Evolutionary conservation across 2,329 filamentous ascomycete genomes (phyloP).

Genomic region (Phialophora expanda): DNA sequence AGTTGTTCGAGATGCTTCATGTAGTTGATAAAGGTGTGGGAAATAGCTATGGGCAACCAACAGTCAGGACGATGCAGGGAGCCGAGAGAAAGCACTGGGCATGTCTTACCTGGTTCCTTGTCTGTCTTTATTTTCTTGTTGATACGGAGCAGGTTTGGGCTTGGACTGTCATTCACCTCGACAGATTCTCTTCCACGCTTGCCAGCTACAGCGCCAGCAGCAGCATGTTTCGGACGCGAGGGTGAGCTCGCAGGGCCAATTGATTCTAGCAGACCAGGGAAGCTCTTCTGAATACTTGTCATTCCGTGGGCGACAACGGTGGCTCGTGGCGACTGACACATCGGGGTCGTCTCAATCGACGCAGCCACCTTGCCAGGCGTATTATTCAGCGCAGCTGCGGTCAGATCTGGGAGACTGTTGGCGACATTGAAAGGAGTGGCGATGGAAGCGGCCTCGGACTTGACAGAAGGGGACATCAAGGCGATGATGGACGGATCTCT

Average conservation of each 20-base stretch:
- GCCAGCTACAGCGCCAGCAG: background rate
- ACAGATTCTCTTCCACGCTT: constrained; percentile 21
- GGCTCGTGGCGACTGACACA: background rate
- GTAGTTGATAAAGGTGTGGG: constrained; percentile 21
- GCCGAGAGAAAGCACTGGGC: background rate
- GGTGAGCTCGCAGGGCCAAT: constrained; percentile 3
- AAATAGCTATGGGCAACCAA: constrained; percentile 15
- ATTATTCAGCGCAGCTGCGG: constrained; percentile 1
- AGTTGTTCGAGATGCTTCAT: constrained; percentile 24
- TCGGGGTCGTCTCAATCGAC: constrained; percentile 1
- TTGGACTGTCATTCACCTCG: constrained; percentile 2
- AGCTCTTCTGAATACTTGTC: constrained; percentile 20
- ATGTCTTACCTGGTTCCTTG: constrained; percentile 32
- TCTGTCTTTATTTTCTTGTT: constrained; percentile 21
- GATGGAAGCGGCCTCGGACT: constrained; percentile 19
- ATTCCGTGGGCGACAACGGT: constrained; percentile 12
- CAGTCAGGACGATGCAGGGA: constrained; percentile 8
- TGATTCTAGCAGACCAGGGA: constrained; percentile 27
- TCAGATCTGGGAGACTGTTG: background rate
- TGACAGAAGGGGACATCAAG: constrained; percentile 18
- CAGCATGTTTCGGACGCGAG: background rate
- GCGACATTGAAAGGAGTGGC: background rate
- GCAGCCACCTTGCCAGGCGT: background rate
- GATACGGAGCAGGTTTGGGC: background rate
- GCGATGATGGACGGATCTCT: constrained; percentile 12